Evolutionary conservation across 78 protist species (phyloP).

Genomic region (Neovahlkampfia damariscottae): DNA sequence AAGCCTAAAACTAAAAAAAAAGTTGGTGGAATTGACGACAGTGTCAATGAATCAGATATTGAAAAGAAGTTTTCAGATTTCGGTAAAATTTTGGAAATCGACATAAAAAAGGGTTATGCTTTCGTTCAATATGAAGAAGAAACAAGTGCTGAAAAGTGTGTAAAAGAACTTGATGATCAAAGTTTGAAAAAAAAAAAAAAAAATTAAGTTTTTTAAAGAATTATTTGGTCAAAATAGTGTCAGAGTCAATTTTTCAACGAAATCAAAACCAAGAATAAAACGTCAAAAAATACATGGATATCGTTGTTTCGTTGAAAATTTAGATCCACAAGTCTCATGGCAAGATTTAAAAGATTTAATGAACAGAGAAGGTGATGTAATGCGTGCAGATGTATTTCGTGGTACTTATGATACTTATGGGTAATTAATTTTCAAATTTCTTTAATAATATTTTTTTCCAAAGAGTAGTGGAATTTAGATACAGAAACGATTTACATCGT

Average conservation of each 20-base stretch:
- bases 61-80: not conserved
- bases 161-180: too few relatives aligned
- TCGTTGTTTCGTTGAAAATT: not conserved
- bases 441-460: too few relatives aligned
- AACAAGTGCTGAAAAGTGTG: too few relatives aligned
- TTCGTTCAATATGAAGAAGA: not conserved
- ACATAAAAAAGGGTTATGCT: not conserved
- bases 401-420: too few relatives aligned
- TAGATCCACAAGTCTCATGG: not conserved
- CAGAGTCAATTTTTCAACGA: too few relatives aligned
- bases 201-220: too few relatives aligned
- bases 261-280: too few relatives aligned
- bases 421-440: too few relatives aligned
- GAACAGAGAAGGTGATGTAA: not conserved
- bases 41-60: not conserved
- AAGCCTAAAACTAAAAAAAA: too few relatives aligned
- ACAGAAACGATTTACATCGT: not conserved
- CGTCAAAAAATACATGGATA: too few relatives aligned
- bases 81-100: not conserved
- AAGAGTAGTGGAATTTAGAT: not conserved
- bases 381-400: not conserved
- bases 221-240: too few relatives aligned
- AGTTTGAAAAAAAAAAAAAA: too few relatives aligned
- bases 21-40: not conserved
- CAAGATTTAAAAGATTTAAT: not conserved